phyloP scores from a whole-genome alignment of 352 stramenopile genomes.

The Phytophthora fragariaefolia region DNA sequence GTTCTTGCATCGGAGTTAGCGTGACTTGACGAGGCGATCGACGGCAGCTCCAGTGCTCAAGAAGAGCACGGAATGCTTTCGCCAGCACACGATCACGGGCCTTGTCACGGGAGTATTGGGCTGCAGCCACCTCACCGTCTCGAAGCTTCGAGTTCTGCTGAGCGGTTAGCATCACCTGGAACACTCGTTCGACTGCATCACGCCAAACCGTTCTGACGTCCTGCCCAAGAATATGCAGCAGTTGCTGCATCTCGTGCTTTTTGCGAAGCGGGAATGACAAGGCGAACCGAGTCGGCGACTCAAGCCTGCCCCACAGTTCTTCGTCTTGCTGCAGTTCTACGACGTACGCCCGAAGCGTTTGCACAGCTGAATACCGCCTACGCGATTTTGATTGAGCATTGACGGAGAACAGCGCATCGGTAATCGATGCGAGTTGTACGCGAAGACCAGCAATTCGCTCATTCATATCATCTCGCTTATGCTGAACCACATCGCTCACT shows the following conservation, averaged over 20 bases:
- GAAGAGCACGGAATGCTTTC: conserved; percentile 32
- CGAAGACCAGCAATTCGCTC: conserved; percentile 27
- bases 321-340: conserved; percentile 30
- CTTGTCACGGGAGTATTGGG: conserved; percentile 11
- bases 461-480: conserved; percentile 14
- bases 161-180: conserved; percentile 29
- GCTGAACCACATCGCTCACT: neutral
- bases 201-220: conserved; percentile 36
- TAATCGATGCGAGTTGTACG: conserved; percentile 35
- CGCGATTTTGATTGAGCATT: conserved; percentile 33
- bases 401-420: conserved; percentile 38
- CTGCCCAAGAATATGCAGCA: conserved; percentile 32
- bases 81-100: conserved; percentile 27
- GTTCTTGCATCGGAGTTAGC: conserved; percentile 19
- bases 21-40: conserved; percentile 24
- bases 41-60: conserved; percentile 31
- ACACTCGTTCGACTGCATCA: conserved; percentile 37
- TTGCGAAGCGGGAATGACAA: conserved; percentile 40
- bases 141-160: conserved; percentile 7
- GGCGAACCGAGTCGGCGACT: conserved; percentile 34
- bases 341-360: conserved; percentile 31
- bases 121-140: neutral
- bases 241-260: conserved; percentile 43
- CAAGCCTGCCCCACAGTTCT: conserved; percentile 34
- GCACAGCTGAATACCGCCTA: conserved; percentile 31